Conservation (phyloP, 805 yeast genomes). For the Kazachstania bromeliacearum region DNA sequence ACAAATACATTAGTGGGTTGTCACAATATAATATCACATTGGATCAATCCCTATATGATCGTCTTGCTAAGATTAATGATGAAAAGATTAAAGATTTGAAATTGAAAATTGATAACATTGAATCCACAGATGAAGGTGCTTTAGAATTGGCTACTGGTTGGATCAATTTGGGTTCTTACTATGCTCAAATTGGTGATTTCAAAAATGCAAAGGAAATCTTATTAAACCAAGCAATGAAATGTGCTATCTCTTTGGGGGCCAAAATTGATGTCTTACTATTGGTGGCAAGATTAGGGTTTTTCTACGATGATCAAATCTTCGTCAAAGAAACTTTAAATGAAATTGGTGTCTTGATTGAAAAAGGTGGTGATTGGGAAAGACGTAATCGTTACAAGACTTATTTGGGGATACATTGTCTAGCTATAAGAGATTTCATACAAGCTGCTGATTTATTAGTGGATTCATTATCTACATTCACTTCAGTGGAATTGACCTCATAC, state of each 20-base stretch:
- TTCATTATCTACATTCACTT: constrained; percentile 89
- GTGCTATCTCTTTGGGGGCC: constrained; percentile 78
- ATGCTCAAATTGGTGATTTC: constrained; percentile 76
- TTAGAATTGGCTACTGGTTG: constrained; percentile 68
- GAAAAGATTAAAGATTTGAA: constrained; percentile 40
- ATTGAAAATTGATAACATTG: constrained; percentile 37
- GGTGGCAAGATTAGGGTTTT: constrained; percentile 80
- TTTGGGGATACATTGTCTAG: constrained; percentile 71
- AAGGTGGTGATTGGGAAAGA: constrained; percentile 99
- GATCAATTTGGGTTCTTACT: constrained; percentile 78
- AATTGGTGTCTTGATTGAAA: constrained; percentile 68
- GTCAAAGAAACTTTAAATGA: constrained; percentile 66
- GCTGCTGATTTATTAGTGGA: constrained; percentile 83
- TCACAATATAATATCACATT: constrained; percentile 32
- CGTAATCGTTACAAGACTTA: constrained; percentile 91
- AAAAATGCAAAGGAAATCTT: constrained; percentile 57
- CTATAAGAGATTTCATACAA: constrained; percentile 76
- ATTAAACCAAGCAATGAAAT: constrained; percentile 48
- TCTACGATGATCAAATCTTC: constrained; percentile 66
- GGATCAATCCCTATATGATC: constrained; percentile 49
- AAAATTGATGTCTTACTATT: constrained; percentile 83
- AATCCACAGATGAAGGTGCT: constrained; percentile 71
- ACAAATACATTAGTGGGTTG: constrained; percentile 60
- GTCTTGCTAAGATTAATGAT: constrained; percentile 46
- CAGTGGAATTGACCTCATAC: constrained; percentile 80